phyloP scores from a whole-genome alignment of 169 alveolate species.

The Plasmodium relictum region DNA sequence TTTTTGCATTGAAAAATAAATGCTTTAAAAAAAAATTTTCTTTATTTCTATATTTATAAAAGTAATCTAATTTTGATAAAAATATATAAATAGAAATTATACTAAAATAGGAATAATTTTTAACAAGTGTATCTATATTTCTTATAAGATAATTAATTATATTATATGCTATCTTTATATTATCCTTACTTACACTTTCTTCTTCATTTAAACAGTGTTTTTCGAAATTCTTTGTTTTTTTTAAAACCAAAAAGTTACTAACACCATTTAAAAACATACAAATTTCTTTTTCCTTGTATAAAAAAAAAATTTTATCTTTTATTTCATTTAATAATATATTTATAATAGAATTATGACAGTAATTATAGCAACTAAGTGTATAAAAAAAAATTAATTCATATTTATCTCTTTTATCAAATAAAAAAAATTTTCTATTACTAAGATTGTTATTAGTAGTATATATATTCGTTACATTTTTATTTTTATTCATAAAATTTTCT shows the following conservation, averaged over 20 bases:
- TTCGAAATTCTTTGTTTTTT: constrained; percentile 26
- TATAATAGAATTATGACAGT: constrained; percentile 34
- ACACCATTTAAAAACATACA: constrained; percentile 32
- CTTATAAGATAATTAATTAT: not conserved
- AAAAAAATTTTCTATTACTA: not conserved
- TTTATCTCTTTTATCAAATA: constrained; percentile 9
- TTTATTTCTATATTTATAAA: constrained; percentile 26
- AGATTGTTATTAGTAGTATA: too few relatives aligned
- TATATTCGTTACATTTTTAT: too few relatives aligned
- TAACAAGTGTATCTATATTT: not conserved
- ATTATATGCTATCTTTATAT: constrained; percentile 1
- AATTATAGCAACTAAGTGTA: constrained; percentile 34
- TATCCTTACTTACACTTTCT: constrained; percentile 16
- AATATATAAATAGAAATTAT: constrained; percentile 39
- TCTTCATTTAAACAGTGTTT: constrained; percentile 24
- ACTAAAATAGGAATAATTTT: constrained; percentile 42
- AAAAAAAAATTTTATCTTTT: constrained; percentile 1
- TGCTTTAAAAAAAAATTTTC: constrained; percentile 9
- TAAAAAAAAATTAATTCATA: constrained; percentile 32
- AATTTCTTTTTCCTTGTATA: constrained; percentile 50
- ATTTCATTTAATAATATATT: not conserved
- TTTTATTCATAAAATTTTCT: too few relatives aligned
- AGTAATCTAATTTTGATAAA: constrained; percentile 37
- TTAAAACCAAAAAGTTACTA: constrained; percentile 16
- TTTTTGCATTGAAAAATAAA: constrained; percentile 10